Conservation (phyloP, 495 filamentous ascomycete species). For the Glarea lozoyensis region DNA sequence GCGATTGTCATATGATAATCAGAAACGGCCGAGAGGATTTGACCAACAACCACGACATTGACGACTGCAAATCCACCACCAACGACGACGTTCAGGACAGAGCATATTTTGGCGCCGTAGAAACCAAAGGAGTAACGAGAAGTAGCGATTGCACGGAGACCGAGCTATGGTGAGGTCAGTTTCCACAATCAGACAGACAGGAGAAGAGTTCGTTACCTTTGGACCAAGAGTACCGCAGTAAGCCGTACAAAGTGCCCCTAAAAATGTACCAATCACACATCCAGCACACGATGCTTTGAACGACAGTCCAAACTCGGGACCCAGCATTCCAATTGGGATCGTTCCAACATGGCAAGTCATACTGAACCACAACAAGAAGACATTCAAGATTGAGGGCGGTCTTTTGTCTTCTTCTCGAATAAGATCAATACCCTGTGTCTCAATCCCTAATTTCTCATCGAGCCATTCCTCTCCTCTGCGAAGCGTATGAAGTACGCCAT, state of each 20-base stretch:
- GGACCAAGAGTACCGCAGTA: slow-evolving; percentile 18
- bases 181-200: too few species aligned
- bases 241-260: slow-evolving; percentile 26
- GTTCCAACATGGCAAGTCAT: slow-evolving; percentile 47
- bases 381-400: slow-evolving; percentile 27
- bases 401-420: slow-evolving; percentile 38
- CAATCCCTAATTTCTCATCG: slow-evolving; percentile 44
- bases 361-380: slow-evolving; percentile 35
- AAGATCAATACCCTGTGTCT: slow-evolving; percentile 41
- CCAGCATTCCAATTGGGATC: slow-evolving; percentile 42
- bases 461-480: slow-evolving; percentile 37
- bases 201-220: slow-evolving; percentile 7
- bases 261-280: slow-evolving; percentile 37
- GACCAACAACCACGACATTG: slow-evolving; percentile 36
- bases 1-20: slow-evolving; percentile 33
- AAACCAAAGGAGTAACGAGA: slow-evolving; percentile 48
- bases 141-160: slow-evolving; percentile 44
- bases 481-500: slow-evolving; percentile 19
- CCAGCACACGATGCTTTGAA: slow-evolving; percentile 42
- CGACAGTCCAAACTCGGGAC: slow-evolving; percentile 37
- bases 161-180: slow-evolving; percentile 23
- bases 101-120: slow-evolving; percentile 37
- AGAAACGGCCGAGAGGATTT: slow-evolving; percentile 42
- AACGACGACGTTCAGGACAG: slow-evolving; percentile 40
- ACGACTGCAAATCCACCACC: slow-evolving; percentile 40